A percentile compares a stretch with the other conserved stretches of the same genome.
These are phyloP conservation scores for Leccinum angustisporum DNA, from an alignment of 1,284 basidiomycete species.

Conservation along the genomic window DNA sequence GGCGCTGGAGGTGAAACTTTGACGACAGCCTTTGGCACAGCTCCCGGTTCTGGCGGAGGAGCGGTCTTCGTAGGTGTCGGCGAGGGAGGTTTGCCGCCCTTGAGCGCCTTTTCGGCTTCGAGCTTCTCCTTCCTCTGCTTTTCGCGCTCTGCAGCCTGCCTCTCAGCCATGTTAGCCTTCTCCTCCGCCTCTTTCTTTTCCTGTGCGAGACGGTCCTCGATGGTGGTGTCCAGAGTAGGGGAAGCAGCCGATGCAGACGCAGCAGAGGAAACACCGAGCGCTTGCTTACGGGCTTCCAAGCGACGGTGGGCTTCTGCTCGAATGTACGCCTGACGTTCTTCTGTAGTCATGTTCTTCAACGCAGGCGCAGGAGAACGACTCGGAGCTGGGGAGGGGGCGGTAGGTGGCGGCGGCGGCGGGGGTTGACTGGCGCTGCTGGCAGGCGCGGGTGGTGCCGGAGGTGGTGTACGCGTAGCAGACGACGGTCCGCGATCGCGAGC, in stretches of 20 bases:
- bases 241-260: constrained; percentile 42
- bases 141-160: constrained; percentile 76
- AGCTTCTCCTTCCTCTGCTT: constrained; percentile 66
- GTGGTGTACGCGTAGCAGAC: constrained; percentile 41
- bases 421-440: background rate
- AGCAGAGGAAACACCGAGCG: constrained; percentile 71
- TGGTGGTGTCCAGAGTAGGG: constrained; percentile 66
- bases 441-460: background rate
- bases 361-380: constrained; percentile 51
- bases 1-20: constrained; percentile 17
- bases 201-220: constrained; percentile 79
- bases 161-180: constrained; percentile 71
- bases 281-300: constrained; percentile 85
- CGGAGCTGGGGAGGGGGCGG: constrained; percentile 48
- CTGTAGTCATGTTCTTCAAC: constrained; percentile 79
- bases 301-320: constrained; percentile 82
- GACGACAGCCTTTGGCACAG: constrained; percentile 26
- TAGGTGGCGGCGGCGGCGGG: background rate
- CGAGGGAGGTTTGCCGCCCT: constrained; percentile 41
- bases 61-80: constrained; percentile 35
- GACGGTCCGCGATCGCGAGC: constrained; percentile 36
- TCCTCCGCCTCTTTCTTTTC: constrained; percentile 89
- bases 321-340: constrained; percentile 81
- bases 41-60: constrained; percentile 35
- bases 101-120: constrained; percentile 62